Evolutionary conservation across 805 yeast species (phyloP).

Genomic region (Saccharomycopsis selenospora): DNA sequence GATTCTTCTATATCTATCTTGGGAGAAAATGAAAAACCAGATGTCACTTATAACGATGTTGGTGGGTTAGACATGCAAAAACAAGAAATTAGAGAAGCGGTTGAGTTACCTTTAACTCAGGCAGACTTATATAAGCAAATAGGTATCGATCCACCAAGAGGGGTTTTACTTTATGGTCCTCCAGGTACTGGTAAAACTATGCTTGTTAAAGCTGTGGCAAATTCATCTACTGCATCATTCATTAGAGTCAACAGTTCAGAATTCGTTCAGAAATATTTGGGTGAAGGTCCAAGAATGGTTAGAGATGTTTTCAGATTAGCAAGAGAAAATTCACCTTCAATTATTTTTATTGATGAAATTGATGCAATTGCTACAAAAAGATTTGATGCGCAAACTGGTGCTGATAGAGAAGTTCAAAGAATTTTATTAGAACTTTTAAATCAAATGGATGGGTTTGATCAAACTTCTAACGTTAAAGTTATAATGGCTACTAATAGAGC

Average conservation of each 20-base stretch:
- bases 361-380: slow-evolving; percentile 99
- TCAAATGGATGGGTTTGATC: slow-evolving; percentile 99
- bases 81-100: slow-evolving; percentile 98
- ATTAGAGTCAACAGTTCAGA: slow-evolving; percentile 97
- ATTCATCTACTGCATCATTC: slow-evolving; percentile 89
- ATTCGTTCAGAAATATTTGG: slow-evolving; percentile 94
- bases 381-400: slow-evolving; percentile 99
- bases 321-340: slow-evolving; percentile 93
- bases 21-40: slow-evolving; percentile 89
- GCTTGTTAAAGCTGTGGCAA: slow-evolving; percentile 98
- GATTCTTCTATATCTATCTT: slow-evolving; percentile 93
- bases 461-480: slow-evolving; percentile 88
- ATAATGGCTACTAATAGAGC: slow-evolving; percentile 99
- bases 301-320: slow-evolving; percentile 97
- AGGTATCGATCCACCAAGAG: slow-evolving; percentile 98
- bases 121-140: slow-evolving; percentile 94
- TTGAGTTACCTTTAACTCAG: slow-evolving; percentile 91
- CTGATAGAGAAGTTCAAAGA: slow-evolving; percentile 98
- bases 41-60: slow-evolving; percentile 91
- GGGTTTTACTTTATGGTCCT: slow-evolving; percentile 96
- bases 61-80: slow-evolving; percentile 99
- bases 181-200: slow-evolving; percentile 99
- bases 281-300: slow-evolving; percentile 99
- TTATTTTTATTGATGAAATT: slow-evolving; percentile 95
- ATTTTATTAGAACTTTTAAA: slow-evolving; percentile 89